Conservation (phyloP, 169 alveolate species). For the Cytauxzoon felis region DNA sequence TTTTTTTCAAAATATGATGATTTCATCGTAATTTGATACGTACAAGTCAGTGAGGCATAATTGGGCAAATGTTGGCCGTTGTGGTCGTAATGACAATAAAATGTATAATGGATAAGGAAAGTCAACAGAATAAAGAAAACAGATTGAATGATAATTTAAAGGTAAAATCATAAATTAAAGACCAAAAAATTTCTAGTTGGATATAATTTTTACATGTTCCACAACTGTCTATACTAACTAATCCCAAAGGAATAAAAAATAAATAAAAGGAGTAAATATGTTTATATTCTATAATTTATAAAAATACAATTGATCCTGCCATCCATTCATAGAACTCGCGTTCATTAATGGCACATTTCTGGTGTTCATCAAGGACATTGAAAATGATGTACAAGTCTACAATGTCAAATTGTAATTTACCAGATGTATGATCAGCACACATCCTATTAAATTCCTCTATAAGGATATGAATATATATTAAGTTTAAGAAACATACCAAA, state of each 20-base stretch:
- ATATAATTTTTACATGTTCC: not conserved
- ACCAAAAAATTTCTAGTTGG: not conserved
- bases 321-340: constrained; percentile 87
- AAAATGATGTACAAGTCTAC: constrained; percentile 82
- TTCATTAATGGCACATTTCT: constrained; percentile 85
- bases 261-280: not conserved
- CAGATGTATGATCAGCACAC: constrained; percentile 85
- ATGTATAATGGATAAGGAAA: too few species aligned
- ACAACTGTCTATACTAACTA: not conserved
- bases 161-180: not conserved
- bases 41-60: too few species aligned
- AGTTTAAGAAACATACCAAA: constrained; percentile 47
- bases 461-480: not conserved
- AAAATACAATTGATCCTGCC: constrained; percentile 70
- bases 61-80: too few species aligned
- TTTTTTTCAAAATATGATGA: too few species aligned
- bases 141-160: too few species aligned
- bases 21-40: too few species aligned
- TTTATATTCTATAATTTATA: not conserved
- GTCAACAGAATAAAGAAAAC: too few species aligned
- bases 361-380: constrained; percentile 86
- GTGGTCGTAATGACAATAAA: too few species aligned
- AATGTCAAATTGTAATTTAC: constrained; percentile 81
- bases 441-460: constrained; percentile 83
- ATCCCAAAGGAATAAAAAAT: not conserved